Evolutionary conservation across 495 filamentous ascomycete species (phyloP), one percentile per base, ranked within the genome.

Genomic region (Talaromyces wortmannii): DNA sequence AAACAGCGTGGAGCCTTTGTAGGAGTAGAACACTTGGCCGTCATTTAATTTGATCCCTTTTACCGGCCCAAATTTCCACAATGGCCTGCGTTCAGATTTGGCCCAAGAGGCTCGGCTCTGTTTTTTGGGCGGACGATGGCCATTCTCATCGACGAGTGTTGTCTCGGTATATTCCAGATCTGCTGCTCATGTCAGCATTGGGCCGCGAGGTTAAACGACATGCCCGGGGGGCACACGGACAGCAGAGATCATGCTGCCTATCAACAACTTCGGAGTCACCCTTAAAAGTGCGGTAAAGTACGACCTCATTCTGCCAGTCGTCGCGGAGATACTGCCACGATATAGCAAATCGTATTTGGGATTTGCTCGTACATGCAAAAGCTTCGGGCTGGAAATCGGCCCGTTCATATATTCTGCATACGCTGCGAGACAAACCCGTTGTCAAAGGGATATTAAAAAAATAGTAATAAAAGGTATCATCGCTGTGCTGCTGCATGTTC

Each of bases 241-340:
- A 11, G 10, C 16, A 17, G 23, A 48, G 46, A 48, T 2, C 46
- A 13, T 18, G 2, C 10, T 48, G 11, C 15, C 6, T 17, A 48
- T 17, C 23, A 23, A 23, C 4, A 4, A 23, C 1, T 23, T 23
- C 23, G 23, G 23, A 23, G 23, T 23, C 23, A 17, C 7, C 45
- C 2, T 48, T 15, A 2, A 7, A 47, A 31, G 45, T 16, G 17
- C 16, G 36, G 46, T 55, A 50, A 7, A 49, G 10, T 2, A 31
- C 13, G 8, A 55, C 53, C 13, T 23, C 31, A 43, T 55, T 45
- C 23, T 42, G 1, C n/a, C 23, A 12, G 29, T n/a, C 36, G 15
- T 29, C 44, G 7, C 53, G 47, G 16, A n/a, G n/a, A 56, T 75
- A 59, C 42, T 68, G 65, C 74, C 74, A 77, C 11, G 68, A 74